A percentile compares a stretch with the other conserved stretches of the same genome.
phyloP scores from a whole-genome alignment of 176 grass and related monocot species.

The Cenchrus purpureus region DNA sequence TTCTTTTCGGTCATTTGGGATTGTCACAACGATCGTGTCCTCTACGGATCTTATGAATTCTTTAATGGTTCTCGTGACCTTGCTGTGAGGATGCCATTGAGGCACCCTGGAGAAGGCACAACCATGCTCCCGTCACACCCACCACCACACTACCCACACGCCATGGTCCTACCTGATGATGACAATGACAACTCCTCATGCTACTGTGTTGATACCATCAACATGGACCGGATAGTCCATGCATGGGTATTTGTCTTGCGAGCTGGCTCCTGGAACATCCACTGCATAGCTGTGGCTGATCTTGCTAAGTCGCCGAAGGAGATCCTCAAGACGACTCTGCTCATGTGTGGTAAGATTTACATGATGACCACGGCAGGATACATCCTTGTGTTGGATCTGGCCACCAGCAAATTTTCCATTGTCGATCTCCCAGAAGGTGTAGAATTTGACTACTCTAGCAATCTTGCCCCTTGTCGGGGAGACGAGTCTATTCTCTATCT shows the following conservation, averaged over 20 bases:
- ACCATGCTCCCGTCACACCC: not conserved
- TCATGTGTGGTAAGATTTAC: slow-evolving; percentile 16
- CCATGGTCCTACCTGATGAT: not conserved
- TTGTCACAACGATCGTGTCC: not conserved
- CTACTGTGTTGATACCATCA: not conserved
- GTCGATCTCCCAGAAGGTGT: not conserved
- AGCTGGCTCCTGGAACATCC: not conserved
- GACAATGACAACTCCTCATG: not conserved
- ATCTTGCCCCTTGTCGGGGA: not conserved
- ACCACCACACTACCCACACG: not conserved
- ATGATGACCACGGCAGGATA: not conserved
- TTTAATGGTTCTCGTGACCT: not conserved
- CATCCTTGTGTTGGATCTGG: not conserved
- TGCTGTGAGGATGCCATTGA: not conserved
- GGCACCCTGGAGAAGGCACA: no score
- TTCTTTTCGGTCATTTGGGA: not conserved
- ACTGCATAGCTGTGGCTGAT: rapidly evolving
- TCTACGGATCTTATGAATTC: not conserved
- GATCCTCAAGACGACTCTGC: not conserved
- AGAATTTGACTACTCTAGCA: not conserved
- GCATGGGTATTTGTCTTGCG: not conserved
- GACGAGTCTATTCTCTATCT: not conserved
- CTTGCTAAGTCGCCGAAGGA: not conserved
- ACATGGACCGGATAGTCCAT: not conserved
- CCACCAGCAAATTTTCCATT: not conserved